Percentiles rank a stretch among this genome's conserved stretches.
Conservation (phyloP, 768 basidiomycete species). For the Trametes meyenii region DNA sequence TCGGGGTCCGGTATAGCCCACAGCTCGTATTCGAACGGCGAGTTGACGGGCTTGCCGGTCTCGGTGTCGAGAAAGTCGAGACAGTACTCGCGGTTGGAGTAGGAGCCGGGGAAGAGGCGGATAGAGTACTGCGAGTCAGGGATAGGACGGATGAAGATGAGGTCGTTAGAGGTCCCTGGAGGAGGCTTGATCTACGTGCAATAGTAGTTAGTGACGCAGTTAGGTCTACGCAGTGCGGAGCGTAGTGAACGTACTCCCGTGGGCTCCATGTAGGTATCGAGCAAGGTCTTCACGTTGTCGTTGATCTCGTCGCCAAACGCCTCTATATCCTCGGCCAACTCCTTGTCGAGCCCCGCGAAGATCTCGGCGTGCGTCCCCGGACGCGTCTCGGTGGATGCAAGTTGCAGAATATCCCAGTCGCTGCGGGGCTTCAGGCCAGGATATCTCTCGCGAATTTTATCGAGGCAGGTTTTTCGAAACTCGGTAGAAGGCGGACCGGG, state of each 20-base stretch:
- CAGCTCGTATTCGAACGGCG: constrained; percentile 3
- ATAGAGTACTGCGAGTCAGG: background rate
- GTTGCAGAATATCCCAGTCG: background rate
- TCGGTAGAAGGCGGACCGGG: too few relatives aligned
- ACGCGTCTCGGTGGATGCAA: background rate
- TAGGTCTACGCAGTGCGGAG: background rate
- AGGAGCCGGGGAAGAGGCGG: constrained; percentile 1
- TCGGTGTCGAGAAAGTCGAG: background rate
- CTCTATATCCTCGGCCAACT: background rate
- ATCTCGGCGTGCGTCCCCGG: background rate
- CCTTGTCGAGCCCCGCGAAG: background rate
- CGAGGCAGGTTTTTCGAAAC: background rate
- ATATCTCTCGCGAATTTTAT: background rate
- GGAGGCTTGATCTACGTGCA: background rate
- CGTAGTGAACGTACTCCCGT: background rate
- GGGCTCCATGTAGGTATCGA: background rate
- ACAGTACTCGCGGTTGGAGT: background rate
- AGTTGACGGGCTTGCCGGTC: constrained; percentile 4
- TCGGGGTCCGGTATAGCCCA: background rate
- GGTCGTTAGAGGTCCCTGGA: background rate
- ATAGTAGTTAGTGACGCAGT: background rate
- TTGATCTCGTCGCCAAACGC: background rate
- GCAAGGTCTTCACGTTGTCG: background rate
- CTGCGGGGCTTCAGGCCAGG: background rate
- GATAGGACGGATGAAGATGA: background rate